Conservation (phyloP, 345 rosid genomes). For the Geranium brycei region DNA sequence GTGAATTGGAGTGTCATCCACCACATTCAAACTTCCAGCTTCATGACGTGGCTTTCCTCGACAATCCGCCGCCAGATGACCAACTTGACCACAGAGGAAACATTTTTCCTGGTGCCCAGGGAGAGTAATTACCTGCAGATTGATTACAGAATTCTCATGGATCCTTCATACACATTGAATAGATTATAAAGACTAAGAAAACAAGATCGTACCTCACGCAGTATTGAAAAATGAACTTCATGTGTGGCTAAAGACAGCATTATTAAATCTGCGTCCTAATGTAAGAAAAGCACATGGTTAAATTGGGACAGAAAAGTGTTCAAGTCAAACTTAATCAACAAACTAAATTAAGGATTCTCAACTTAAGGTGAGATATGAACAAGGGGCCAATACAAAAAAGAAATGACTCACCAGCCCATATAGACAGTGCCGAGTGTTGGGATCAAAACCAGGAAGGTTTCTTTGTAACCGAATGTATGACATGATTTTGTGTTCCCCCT, state of each 20-base stretch:
- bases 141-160: not conserved
- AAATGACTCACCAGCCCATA: conserved; percentile 69
- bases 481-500: conserved; percentile 99
- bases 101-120: conserved; percentile 98
- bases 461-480: conserved; percentile 82
- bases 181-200: conserved; percentile 2
- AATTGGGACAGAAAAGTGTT: not conserved
- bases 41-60: conserved; percentile 43
- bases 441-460: conserved; percentile 69
- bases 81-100: conserved; percentile 78
- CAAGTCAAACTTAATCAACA: not conserved
- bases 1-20: conserved; percentile 64
- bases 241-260: conserved; percentile 95
- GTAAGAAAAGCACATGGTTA: conserved; percentile 7
- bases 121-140: conserved; percentile 52
- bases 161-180: not conserved
- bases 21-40: conserved; percentile 28
- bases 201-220: conserved; percentile 63
- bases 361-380: not conserved
- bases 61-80: conserved; percentile 96
- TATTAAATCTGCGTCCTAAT: conserved; percentile 96
- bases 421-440: conserved; percentile 89
- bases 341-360: no score
- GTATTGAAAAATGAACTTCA: conserved; percentile 92
- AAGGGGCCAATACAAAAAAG: not conserved